These are phyloP conservation scores for Calophaca sinica DNA, from an alignment of 306 rosid species.

Conservation along the genomic window DNA sequence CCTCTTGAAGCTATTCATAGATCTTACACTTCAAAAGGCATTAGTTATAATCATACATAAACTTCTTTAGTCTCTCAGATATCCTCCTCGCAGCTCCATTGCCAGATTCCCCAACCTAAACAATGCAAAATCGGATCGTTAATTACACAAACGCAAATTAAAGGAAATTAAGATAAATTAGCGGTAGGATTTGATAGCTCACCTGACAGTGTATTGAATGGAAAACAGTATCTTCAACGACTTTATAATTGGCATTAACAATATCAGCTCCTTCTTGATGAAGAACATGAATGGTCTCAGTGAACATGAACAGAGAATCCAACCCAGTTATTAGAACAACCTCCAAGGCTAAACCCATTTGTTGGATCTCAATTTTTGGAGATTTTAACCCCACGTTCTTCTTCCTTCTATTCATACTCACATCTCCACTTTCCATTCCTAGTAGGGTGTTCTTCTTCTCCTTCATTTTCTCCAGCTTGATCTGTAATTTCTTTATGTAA, in stretches of 20 bases:
- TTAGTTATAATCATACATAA: conserved; percentile 36
- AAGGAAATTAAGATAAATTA: background rate
- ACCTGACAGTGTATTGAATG: conserved; percentile 73
- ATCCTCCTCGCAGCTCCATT: conserved; percentile 55
- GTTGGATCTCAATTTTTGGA: conserved; percentile 67
- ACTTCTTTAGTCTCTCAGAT: conserved; percentile 58
- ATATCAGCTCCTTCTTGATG: conserved; percentile 70
- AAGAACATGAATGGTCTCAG: conserved; percentile 60
- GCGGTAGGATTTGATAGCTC: background rate
- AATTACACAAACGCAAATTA: background rate
- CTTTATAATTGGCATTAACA: conserved; percentile 64
- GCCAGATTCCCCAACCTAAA: conserved; percentile 55
- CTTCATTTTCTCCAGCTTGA: conserved; percentile 67
- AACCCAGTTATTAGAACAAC: conserved; percentile 65
- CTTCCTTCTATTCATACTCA: background rate
- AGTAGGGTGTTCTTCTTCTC: conserved; percentile 61
- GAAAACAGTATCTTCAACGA: conserved; percentile 51
- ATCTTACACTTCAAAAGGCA: no score
- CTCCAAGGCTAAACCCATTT: conserved; percentile 55
- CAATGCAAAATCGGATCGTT: conserved; percentile 21
- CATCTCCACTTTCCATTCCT: conserved; percentile 44
- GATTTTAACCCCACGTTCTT: conserved; percentile 17
- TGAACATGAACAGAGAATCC: conserved; percentile 64
- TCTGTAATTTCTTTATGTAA: conserved; percentile 69
- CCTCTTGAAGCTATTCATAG: no score